These are phyloP conservation scores for Colletotrichum gloeosporioides DNA, from an alignment of 2,329 filamentous ascomycete species.

Conservation along the genomic window DNA sequence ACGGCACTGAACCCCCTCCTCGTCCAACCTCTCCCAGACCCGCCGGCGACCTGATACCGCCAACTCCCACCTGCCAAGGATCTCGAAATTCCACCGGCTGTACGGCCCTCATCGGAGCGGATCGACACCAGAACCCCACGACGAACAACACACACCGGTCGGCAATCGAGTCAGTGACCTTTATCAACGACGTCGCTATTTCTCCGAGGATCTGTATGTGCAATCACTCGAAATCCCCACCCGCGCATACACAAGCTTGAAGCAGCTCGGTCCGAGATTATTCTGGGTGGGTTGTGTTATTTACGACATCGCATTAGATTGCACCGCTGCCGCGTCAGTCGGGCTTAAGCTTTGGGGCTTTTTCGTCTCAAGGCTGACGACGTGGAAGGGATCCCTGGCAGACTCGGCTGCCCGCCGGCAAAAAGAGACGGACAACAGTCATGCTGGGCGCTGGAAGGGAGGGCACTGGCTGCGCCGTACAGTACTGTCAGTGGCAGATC, in stretches of 20 bases:
- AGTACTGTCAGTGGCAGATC: neutral
- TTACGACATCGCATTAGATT: neutral
- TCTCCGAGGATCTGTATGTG: neutral
- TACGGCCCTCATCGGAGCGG: rapidly evolving
- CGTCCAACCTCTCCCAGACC: neutral
- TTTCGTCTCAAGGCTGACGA: neutral
- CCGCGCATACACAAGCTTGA: neutral
- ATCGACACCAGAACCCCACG: neutral
- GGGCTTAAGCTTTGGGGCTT: neutral
- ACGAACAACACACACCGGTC: neutral
- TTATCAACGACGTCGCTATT: neutral
- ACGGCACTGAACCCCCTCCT: neutral
- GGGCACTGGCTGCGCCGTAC: neutral
- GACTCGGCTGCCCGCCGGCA: neutral
- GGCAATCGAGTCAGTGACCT: neutral
- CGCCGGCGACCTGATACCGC: neutral
- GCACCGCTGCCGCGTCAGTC: neutral
- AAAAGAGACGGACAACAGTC: neutral
- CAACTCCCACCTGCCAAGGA: neutral
- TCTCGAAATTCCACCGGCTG: neutral
- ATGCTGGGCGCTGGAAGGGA: neutral
- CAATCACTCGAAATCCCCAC: neutral
- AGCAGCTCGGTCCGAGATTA: neutral
- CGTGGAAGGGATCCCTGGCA: neutral
- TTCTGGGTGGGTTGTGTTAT: neutral